Percentiles rank a stretch among this genome's conserved stretches.
Conservation (phyloP, 768 basidiomycete genomes). For the Lactarius hatsudake region DNA sequence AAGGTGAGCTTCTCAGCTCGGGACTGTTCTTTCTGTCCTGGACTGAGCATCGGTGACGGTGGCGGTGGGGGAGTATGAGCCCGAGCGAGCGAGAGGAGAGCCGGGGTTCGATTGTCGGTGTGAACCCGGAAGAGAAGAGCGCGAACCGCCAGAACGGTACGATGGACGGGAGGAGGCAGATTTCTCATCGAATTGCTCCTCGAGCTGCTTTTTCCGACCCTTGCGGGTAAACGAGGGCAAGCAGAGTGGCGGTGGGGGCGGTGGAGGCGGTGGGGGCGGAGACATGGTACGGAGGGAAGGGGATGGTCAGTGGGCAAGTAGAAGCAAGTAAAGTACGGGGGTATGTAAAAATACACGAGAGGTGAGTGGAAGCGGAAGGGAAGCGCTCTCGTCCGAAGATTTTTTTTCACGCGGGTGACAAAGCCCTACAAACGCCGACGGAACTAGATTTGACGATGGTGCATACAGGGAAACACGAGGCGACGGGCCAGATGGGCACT, state of each 20-base stretch:
- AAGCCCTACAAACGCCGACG: constrained; percentile 14
- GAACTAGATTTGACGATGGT: constrained; percentile 5
- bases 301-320: neutral
- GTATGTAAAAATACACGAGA: constrained; percentile 10
- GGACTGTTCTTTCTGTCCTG: constrained; percentile 8
- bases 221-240: constrained; percentile 26
- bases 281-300: constrained; percentile 17
- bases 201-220: constrained; percentile 24
- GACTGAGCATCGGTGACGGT: constrained; percentile 25
- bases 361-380: neutral
- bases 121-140: constrained; percentile 12
- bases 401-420: neutral
- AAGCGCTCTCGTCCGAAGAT: neutral
- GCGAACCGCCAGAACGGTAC: constrained; percentile 6
- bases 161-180: neutral
- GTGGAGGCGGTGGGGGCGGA: constrained; percentile 16
- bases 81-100: constrained; percentile 23
- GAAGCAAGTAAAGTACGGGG: neutral
- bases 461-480: constrained; percentile 13
- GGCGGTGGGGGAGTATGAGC: constrained; percentile 24
- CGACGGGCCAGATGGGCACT: neutral
- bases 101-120: constrained; percentile 12
- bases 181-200: constrained; percentile 22
- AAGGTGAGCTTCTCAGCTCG: constrained; percentile 24
- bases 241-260: constrained; percentile 25